A percentile compares a stretch with the other conserved stretches of the same genome.
Evolutionary conservation across 129 eudicot species (phyloP).

Genomic region (Erigeron canadensis): DNA sequence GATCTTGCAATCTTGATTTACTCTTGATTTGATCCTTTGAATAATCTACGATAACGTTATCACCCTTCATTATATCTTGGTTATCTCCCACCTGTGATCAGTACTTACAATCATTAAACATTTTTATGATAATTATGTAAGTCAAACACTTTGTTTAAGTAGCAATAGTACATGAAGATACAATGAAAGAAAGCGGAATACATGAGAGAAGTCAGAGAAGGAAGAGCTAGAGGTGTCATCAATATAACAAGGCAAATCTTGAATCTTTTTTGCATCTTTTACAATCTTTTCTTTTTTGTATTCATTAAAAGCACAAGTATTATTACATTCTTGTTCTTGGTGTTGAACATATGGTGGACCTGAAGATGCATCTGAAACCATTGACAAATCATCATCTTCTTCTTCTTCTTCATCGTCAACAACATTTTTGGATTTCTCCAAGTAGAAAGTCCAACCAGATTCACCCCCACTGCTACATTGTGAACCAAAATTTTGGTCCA

Average conservation of each 20-base stretch:
- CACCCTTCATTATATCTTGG: slow-evolving; percentile 27
- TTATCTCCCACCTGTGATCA: slow-evolving; percentile 19
- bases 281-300: neutral
- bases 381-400: slow-evolving; percentile 64
- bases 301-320: neutral
- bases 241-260: slow-evolving; percentile 40
- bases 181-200: slow-evolving; percentile 27
- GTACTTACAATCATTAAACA: neutral
- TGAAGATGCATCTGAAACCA: slow-evolving; percentile 79
- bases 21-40: slow-evolving; percentile 38
- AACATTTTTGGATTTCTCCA: slow-evolving; percentile 17
- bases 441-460: slow-evolving; percentile 76
- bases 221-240: slow-evolving; percentile 74
- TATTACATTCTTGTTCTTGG: slow-evolving; percentile 16
- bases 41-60: slow-evolving; percentile 28
- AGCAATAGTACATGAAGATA: neutral
- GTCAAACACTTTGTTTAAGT: neutral
- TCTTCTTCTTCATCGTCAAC: slow-evolving; percentile 15
- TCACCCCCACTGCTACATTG: slow-evolving; percentile 70
- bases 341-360: slow-evolving; percentile 60
- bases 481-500: slow-evolving; percentile 31
- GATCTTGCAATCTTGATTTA: slow-evolving; percentile 41
- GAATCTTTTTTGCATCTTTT: slow-evolving; percentile 14
- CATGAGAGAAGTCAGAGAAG: slow-evolving; percentile 37
- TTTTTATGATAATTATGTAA: neutral